These are phyloP conservation scores for Hygrocybe punicea DNA, from an alignment of 768 basidiomycete species.

Conservation along the genomic window DNA sequence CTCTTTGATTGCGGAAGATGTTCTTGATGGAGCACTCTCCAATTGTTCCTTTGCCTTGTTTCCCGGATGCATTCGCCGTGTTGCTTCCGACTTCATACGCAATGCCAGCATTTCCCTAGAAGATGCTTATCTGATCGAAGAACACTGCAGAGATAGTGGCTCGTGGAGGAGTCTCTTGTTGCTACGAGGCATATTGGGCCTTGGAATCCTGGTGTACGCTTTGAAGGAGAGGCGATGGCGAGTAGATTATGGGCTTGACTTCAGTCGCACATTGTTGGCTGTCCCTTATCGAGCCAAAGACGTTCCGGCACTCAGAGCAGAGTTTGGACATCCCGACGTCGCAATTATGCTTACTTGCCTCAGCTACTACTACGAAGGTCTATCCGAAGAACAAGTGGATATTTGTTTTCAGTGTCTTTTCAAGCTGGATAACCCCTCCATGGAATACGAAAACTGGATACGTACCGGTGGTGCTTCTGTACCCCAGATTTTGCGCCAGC, in stretches of 20 bases:
- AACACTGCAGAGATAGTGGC: conserved; percentile 13
- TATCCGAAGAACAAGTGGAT: conserved; percentile 38
- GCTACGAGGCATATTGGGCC: conserved; percentile 43
- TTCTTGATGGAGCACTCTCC: conserved; percentile 20
- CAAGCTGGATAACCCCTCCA: conserved; percentile 39
- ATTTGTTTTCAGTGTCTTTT: conserved; percentile 37
- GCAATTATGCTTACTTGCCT: conserved; percentile 45
- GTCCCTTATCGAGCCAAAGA: conserved; percentile 56
- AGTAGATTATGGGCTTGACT: conserved; percentile 51
- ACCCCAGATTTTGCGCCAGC: conserved; percentile 28
- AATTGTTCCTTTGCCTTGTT: conserved; percentile 19
- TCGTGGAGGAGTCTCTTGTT: conserved; percentile 41
- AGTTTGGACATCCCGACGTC: conserved; percentile 54
- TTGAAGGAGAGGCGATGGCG: conserved; percentile 45
- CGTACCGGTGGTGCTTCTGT: conserved; percentile 13
- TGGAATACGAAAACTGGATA: conserved; percentile 44
- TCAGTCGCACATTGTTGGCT: conserved; percentile 42
- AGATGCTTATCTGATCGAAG: conserved; percentile 12
- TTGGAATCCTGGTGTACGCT: conserved; percentile 39
- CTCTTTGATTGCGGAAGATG: conserved; percentile 13
- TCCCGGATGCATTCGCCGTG: conserved; percentile 12
- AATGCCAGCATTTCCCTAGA: not conserved
- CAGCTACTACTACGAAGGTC: conserved; percentile 48
- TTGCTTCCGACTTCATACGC: conserved; percentile 26
- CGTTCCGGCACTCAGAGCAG: conserved; percentile 42